These are phyloP conservation scores for Fusarium heterosporum DNA, from an alignment of 2,329 filamentous ascomycete species.

Conservation along the genomic window DNA sequence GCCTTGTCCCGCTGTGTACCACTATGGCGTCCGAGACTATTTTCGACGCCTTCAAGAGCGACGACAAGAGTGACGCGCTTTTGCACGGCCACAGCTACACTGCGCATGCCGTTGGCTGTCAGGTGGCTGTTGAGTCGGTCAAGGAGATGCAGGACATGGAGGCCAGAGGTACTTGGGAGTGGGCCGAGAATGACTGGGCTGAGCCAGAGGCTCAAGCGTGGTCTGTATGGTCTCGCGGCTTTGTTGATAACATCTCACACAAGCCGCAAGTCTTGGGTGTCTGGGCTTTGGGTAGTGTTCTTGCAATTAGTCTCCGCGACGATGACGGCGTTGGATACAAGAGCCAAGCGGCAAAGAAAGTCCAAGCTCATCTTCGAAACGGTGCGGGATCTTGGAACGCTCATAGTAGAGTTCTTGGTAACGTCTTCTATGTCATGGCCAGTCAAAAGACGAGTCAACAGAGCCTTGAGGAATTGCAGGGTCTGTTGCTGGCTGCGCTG, in stretches of 20 bases:
- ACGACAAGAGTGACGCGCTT: slow-evolving; percentile 81
- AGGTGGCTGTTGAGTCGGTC: slow-evolving; percentile 78
- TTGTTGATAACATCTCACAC: slow-evolving; percentile 70
- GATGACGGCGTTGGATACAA: slow-evolving; percentile 59
- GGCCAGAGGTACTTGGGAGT: slow-evolving; percentile 64
- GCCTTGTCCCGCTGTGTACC: slow-evolving; percentile 79
- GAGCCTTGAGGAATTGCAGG: slow-evolving; percentile 43
- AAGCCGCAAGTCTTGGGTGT: slow-evolving; percentile 69
- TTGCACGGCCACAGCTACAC: slow-evolving; percentile 91
- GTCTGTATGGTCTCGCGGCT: slow-evolving; percentile 76
- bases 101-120: slow-evolving; percentile 83
- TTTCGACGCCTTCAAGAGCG: slow-evolving; percentile 76
- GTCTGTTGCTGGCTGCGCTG: slow-evolving; percentile 33
- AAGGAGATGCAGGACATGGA: slow-evolving; percentile 70
- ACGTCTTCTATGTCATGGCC: slow-evolving; percentile 70
- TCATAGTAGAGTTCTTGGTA: slow-evolving; percentile 66
- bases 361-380: slow-evolving; percentile 54
- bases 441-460: slow-evolving; percentile 58
- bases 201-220: slow-evolving; percentile 55
- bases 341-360: slow-evolving; percentile 58
- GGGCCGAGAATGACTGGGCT: slow-evolving; percentile 29
- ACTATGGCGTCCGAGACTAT: slow-evolving; percentile 81
- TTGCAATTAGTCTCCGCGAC: slow-evolving; percentile 70
- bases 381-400: slow-evolving; percentile 58
- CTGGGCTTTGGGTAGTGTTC: slow-evolving; percentile 79